phyloP scores from a whole-genome alignment of 208 protist genomes.

The Polymyxa betae region DNA sequence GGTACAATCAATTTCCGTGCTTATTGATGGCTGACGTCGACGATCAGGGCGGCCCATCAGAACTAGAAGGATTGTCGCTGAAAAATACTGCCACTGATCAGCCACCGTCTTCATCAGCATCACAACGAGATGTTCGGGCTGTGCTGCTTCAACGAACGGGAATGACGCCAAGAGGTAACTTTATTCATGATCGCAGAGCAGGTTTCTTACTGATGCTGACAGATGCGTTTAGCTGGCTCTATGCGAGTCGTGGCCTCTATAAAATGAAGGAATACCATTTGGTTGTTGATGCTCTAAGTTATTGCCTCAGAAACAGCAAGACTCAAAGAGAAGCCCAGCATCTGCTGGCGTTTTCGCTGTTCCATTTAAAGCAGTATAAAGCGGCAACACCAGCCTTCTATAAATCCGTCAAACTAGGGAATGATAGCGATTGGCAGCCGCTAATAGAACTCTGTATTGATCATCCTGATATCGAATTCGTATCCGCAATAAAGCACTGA shows the following conservation, averaged over 20 bases:
- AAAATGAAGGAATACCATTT: constrained; percentile 59
- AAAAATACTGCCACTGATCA: too few relatives aligned
- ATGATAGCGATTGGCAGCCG: constrained; percentile 61
- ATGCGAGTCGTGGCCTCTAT: constrained; percentile 58
- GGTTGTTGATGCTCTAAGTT: constrained; percentile 54
- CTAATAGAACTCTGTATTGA: constrained; percentile 61
- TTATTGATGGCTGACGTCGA: too few relatives aligned
- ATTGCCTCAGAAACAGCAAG: constrained; percentile 59
- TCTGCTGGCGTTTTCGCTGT: constrained; percentile 60
- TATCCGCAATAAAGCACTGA: too few relatives aligned
- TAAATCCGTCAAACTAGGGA: constrained; percentile 57
- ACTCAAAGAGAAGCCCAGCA: constrained; percentile 60
- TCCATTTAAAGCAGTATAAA: constrained; percentile 50
- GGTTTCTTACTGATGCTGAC: neutral
- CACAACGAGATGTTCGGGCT: neutral
- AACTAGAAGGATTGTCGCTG: too few relatives aligned
- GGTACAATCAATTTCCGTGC: too few relatives aligned
- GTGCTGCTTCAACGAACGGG: constrained; percentile 21
- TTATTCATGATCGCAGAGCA: neutral
- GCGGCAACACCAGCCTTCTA: constrained; percentile 55
- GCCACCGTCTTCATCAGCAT: too few relatives aligned
- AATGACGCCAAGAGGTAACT: constrained; percentile 10
- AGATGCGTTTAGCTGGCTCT: constrained; percentile 59
- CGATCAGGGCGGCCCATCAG: too few relatives aligned
- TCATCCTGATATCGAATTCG: constrained; percentile 54